phyloP scores from a whole-genome alignment of 371 early-diverging fungal species.

The Syncephalis plumigaleata region DNA sequence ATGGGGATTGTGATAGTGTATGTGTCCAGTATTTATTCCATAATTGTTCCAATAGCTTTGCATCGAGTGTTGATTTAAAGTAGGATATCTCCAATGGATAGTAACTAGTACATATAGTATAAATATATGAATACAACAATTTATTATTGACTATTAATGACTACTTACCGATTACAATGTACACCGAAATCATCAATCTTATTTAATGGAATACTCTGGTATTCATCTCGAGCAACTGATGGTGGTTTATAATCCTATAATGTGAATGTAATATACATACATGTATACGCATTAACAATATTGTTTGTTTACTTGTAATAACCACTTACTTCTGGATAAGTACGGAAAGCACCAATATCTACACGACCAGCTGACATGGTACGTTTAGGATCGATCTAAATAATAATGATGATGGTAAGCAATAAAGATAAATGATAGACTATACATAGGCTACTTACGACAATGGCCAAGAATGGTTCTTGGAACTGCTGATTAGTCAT shows the following conservation, averaged over 20 bases:
- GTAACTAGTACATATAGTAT: slow-evolving; percentile 26
- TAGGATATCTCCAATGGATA: slow-evolving; percentile 82
- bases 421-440: background rate
- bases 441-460: slow-evolving; percentile 27
- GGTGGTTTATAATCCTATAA: slow-evolving; percentile 54
- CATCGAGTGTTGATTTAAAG: slow-evolving; percentile 85
- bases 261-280: background rate
- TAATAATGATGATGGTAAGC: background rate
- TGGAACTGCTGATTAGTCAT: slow-evolving; percentile 87
- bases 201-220: slow-evolving; percentile 71
- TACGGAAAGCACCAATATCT: slow-evolving; percentile 94
- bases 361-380: slow-evolving; percentile 93
- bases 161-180: slow-evolving; percentile 59
- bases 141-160: background rate
- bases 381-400: slow-evolving; percentile 88
- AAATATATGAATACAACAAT: background rate
- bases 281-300: background rate
- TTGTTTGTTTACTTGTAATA: background rate
- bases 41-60: slow-evolving; percentile 66
- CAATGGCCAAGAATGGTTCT: slow-evolving; percentile 92
- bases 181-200: slow-evolving; percentile 98
- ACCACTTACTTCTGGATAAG: slow-evolving; percentile 71
- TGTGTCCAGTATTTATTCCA: slow-evolving; percentile 97
- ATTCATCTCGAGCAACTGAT: slow-evolving; percentile 52
- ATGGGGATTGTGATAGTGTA: slow-evolving; percentile 77